phyloP scores from a whole-genome alignment of 2,329 filamentous ascomycete species.

The Lecanicillium sp. region DNA sequence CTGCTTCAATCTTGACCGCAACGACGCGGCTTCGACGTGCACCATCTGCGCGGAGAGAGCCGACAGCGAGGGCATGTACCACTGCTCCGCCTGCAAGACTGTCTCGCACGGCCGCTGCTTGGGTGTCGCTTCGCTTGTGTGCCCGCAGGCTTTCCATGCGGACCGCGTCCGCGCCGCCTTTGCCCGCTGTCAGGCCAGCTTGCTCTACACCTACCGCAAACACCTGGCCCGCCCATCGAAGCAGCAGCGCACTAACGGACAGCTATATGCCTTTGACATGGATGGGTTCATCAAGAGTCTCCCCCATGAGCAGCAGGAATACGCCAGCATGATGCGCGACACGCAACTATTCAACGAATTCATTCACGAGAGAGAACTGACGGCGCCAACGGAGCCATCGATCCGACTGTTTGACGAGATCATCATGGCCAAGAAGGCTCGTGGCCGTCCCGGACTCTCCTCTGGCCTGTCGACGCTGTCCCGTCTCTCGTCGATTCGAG shows the following conservation, averaged over 20 bases:
- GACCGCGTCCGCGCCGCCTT: constrained; percentile 59
- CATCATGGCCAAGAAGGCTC: constrained; percentile 68
- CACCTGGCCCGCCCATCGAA: constrained; percentile 53
- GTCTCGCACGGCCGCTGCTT: constrained; percentile 55
- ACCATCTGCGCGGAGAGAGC: constrained; percentile 71
- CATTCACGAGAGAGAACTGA: constrained; percentile 72
- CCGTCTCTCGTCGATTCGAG: constrained; percentile 53
- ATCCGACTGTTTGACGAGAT: constrained; percentile 80
- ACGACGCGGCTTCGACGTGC: constrained; percentile 58
- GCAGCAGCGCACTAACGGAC: constrained; percentile 54
- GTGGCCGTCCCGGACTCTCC: constrained; percentile 60
- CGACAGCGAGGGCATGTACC: constrained; percentile 66
- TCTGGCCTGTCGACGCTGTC: constrained; percentile 47
- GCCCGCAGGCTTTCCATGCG: constrained; percentile 54
- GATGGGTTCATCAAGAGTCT: constrained; percentile 58
- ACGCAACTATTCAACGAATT: constrained; percentile 75
- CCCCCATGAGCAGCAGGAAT: constrained; percentile 60
- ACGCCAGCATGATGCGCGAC: constrained; percentile 57
- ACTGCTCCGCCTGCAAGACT: constrained; percentile 60
- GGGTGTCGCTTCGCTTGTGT: constrained; percentile 58
- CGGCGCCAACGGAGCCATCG: constrained; percentile 52
- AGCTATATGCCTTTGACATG: constrained; percentile 60
- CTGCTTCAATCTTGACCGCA: constrained; percentile 61
- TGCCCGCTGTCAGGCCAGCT: constrained; percentile 58
- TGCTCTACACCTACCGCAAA: constrained; percentile 62